These are phyloP conservation scores for Eutrema heterophyllum DNA, from an alignment of 345 rosid species.

Conservation along the genomic window DNA sequence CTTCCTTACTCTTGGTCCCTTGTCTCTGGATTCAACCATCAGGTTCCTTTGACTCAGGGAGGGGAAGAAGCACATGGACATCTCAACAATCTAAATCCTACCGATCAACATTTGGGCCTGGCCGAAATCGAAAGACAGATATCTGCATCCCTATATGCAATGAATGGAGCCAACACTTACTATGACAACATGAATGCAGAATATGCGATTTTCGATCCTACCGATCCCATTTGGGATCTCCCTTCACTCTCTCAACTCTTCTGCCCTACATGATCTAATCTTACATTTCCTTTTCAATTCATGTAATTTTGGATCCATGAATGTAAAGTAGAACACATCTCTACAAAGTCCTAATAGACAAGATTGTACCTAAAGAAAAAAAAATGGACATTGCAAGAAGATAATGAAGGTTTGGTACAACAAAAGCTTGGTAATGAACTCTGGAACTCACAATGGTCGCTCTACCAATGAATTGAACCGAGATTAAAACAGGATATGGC, in stretches of 20 bases:
- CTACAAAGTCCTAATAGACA: conserved; percentile 21
- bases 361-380: conserved; percentile 22
- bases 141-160: conserved; percentile 58
- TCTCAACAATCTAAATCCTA: conserved; percentile 15
- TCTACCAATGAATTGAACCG: conserved; percentile 10
- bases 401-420: conserved; percentile 10
- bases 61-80: conserved; percentile 18
- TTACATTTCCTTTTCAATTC: neutral
- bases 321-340: conserved; percentile 34
- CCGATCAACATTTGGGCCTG: conserved; percentile 15
- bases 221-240: conserved; percentile 63
- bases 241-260: conserved; percentile 48
- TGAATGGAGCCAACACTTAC: conserved; percentile 53
- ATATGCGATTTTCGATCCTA: conserved; percentile 34
- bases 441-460: conserved; percentile 14
- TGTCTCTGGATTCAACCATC: conserved; percentile 35
- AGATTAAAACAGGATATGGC: neutral
- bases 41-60: conserved; percentile 35
- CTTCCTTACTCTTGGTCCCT: conserved; percentile 43
- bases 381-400: conserved; percentile 29
- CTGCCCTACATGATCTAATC: conserved; percentile 30
- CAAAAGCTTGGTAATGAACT: conserved; percentile 22
- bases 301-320: conserved; percentile 11
- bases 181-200: conserved; percentile 31
- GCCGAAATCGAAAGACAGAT: conserved; percentile 63